Evolutionary conservation across 805 yeast genomes (phyloP), one percentile per base, ranked within the genome.

Genomic region (Lipomyces oligophaga): DNA sequence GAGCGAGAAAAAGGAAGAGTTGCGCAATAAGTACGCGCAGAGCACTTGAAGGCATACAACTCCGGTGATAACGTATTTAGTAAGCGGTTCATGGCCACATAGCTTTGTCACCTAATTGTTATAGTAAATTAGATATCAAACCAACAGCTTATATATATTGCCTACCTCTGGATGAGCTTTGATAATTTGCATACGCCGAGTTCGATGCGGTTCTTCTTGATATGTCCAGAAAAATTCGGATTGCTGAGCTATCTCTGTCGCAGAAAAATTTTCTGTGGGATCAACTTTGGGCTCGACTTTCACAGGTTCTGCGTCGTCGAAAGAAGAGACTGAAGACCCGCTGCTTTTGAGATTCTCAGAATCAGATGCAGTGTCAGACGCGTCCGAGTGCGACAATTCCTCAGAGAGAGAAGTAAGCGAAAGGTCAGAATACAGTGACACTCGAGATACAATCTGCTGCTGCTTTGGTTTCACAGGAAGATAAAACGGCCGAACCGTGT

Each of bases 81-180:
- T 88, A 42, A 74, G 65, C 1, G 96, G 94, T 64, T 88, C 97
- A 50, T 79, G 85, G 3, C 96, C 96, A 40, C 85, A 81, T 20
- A 88, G 73, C 63, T 83, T 83, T 19, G 82, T 72, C 19, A 88
- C 52, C n/a, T n/a, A n/a, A 46, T 45, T 10, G 16, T 36, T 22
- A 36, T 13, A 18, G 27, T 22, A n/a, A 21, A 18, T 11, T 21
- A 8, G n/a, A n/a, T 22, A 15, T 4, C n/a, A 18, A 13, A n/a
- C 19, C 15, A 30, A 5, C 15, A n/a, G n/a, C n/a, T 19, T 18
- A 4, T 19, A 13, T 7, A 11, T 10, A 20, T 26, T 5, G 18
- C 35, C 84, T n/a, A n/a, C n/a, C 52, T 86, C 80, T 0, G 96
- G 96, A 60, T 88, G 78, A 42, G 78, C 79, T 56, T 77, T 76